Percentiles rank a stretch among this genome's conserved stretches.
Conservation (phyloP, 257 asterid species). For the Cinchona pubescens region DNA sequence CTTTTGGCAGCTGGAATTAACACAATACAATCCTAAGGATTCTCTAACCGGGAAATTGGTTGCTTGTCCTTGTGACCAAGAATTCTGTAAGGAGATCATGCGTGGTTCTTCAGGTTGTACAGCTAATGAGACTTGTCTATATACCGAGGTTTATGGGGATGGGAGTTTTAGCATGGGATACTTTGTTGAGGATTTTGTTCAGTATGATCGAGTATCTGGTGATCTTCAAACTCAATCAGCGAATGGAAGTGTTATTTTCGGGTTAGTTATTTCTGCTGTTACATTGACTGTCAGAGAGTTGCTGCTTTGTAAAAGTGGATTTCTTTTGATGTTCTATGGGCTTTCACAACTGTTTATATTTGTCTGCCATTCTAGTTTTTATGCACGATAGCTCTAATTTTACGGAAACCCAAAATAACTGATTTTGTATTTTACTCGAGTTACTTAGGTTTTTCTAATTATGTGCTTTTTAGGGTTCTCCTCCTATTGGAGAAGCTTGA, state of each 20-base stretch:
- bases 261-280: slow-evolving; percentile 48
- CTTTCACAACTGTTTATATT: background rate
- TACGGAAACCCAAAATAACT: background rate
- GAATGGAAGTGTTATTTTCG: slow-evolving; percentile 94
- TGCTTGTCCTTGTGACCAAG: slow-evolving; percentile 59
- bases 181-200: slow-evolving; percentile 88
- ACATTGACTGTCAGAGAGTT: background rate
- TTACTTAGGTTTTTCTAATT: no score
- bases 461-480: background rate
- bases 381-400: no score
- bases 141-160: slow-evolving; percentile 89
- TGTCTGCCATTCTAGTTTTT: background rate
- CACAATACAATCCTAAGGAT: slow-evolving; percentile 68
- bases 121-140: slow-evolving; percentile 69
- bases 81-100: slow-evolving; percentile 70
- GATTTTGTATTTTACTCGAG: background rate
- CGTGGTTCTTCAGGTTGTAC: slow-evolving; percentile 60
- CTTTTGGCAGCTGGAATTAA: slow-evolving; percentile 73
- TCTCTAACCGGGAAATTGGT: slow-evolving; percentile 68
- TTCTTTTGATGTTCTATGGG: background rate
- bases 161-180: slow-evolving; percentile 93
- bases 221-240: slow-evolving; percentile 83
- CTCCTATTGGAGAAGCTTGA: background rate
- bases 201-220: slow-evolving; percentile 90
- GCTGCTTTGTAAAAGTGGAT: background rate